A percentile compares a stretch with the other conserved stretches of the same genome.
These are phyloP conservation scores for Phoma sp. DNA, from an alignment of 2,329 filamentous ascomycete species.

Conservation along the genomic window DNA sequence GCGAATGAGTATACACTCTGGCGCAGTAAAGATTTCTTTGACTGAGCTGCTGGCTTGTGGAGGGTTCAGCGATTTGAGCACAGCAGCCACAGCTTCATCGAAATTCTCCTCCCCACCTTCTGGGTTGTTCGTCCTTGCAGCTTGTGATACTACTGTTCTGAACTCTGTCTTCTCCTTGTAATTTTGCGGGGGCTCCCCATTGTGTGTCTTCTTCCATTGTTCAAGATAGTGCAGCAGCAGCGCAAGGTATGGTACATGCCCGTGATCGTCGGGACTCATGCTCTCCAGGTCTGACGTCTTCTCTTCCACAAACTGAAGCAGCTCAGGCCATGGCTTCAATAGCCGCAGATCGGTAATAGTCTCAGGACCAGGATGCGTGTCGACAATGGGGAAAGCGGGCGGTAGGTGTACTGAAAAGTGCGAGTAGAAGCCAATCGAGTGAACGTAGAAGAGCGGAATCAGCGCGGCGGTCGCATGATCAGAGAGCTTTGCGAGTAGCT, in stretches of 20 bases:
- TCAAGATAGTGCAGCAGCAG: constrained; percentile 83
- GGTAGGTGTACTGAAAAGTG: constrained; percentile 83
- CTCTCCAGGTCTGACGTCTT: constrained; percentile 73
- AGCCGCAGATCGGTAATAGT: constrained; percentile 85
- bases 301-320: constrained; percentile 69
- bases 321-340: constrained; percentile 83
- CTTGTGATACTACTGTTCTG: constrained; percentile 70
- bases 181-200: constrained; percentile 70
- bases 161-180: constrained; percentile 91
- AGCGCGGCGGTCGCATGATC: constrained; percentile 61
- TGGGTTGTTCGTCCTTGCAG: constrained; percentile 72
- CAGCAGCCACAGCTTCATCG: constrained; percentile 85
- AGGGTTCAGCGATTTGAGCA: constrained; percentile 81
- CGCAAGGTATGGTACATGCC: constrained; percentile 86
- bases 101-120: constrained; percentile 97
- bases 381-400: constrained; percentile 86
- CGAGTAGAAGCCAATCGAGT: constrained; percentile 91
- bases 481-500: constrained; percentile 59
- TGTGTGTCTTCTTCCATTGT: constrained; percentile 76
- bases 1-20: constrained; percentile 60
- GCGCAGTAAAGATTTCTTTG: constrained; percentile 78
- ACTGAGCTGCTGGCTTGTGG: constrained; percentile 73
- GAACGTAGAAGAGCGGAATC: constrained; percentile 79
- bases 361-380: constrained; percentile 91
- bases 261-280: constrained; percentile 81